phyloP scores from a whole-genome alignment of 2,329 filamentous ascomycete species.

The Scleromitrula shiraiana region DNA sequence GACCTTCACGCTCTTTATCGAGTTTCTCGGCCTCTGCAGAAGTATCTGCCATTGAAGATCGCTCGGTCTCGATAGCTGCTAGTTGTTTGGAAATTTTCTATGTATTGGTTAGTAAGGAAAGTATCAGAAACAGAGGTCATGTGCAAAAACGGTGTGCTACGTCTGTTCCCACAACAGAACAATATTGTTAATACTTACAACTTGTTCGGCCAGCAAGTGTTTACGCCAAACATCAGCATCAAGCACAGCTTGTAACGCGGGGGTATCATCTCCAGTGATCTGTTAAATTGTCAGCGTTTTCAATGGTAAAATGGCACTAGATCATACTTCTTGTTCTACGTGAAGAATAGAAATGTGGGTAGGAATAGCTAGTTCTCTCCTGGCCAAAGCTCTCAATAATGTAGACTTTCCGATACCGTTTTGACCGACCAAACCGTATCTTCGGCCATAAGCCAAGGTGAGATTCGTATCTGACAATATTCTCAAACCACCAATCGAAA shows the following conservation, averaged over 20 bases:
- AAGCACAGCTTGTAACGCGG: constrained; percentile 86
- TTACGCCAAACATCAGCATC: constrained; percentile 99
- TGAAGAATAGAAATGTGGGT: constrained; percentile 98
- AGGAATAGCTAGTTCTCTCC: constrained; percentile 88
- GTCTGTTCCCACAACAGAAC: background rate
- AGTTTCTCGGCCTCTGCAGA: constrained; percentile 79
- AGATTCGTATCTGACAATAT: constrained; percentile 88
- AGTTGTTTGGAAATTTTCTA: constrained; percentile 71
- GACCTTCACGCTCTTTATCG: constrained; percentile 79
- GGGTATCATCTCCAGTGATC: constrained; percentile 92
- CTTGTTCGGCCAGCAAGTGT: constrained; percentile 82
- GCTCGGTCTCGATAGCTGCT: constrained; percentile 66
- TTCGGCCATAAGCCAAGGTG: constrained; percentile 82
- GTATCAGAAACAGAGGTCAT: background rate
- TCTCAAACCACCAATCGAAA: constrained; percentile 79
- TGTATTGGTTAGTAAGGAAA: constrained; percentile 11
- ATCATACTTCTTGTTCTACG: constrained; percentile 84
- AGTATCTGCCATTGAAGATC: constrained; percentile 78
- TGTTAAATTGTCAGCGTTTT: constrained; percentile 33
- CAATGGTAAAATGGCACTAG: constrained; percentile 1
- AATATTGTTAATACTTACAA: constrained; percentile 55
- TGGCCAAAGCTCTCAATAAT: constrained; percentile 81
- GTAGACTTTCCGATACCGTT: constrained; percentile 99
- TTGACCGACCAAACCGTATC: constrained; percentile 96
- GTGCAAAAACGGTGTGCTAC: background rate